Evolutionary conservation across 2,329 filamentous ascomycete genomes (phyloP), one percentile per base, ranked within the genome.

Genomic region (Talaromyces amestolkiae): DNA sequence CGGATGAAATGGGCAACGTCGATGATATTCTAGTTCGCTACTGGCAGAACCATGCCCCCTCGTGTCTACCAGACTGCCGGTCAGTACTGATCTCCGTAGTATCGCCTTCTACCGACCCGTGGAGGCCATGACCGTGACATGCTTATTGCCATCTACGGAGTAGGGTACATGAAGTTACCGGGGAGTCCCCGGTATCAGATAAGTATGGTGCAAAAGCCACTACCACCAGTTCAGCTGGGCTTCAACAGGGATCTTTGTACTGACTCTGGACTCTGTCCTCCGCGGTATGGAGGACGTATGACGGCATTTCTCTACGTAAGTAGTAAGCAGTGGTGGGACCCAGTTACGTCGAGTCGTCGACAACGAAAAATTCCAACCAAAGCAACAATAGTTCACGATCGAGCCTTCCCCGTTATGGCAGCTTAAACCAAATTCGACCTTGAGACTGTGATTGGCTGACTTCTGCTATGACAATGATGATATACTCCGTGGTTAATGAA

Each of bases 171-270:
- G 53, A 56, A 56, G 53, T 39, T 10, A 35, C 15, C 15, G 17
- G 51, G 53, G 10, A 56, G 27, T 6, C 27, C 51, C 51, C 9
- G 49, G 27, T 54, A 35, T 19, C 17, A 54, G 51, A 54, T 27
- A 51, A 27, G 49, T 53, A 53, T 39, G 33, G 33, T 19, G 11
- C 51, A 56, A 24, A 56, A n/a, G 53, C 31, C 33, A 37, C 33
- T 56, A 56, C 53, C 53, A 54, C 51, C 51, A 35, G 51, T 56
- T 56, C 31, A 56, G 31, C 53, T 37, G 53, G 53, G 15, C 49
- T 11, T 47, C n/a, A 27, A 53, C 31, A 35, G 3, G 51, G 31
- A 54, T 54, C 51, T 35, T 53, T 27, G 3, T 53, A 15, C 19
- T 24, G 19, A 53, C 49, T 33, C 8, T 53, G 9, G 24, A 31